These are phyloP conservation scores for Ascomycota sp. DNA, from an alignment of 2,329 filamentous ascomycete genomes.

Conservation along the genomic window DNA sequence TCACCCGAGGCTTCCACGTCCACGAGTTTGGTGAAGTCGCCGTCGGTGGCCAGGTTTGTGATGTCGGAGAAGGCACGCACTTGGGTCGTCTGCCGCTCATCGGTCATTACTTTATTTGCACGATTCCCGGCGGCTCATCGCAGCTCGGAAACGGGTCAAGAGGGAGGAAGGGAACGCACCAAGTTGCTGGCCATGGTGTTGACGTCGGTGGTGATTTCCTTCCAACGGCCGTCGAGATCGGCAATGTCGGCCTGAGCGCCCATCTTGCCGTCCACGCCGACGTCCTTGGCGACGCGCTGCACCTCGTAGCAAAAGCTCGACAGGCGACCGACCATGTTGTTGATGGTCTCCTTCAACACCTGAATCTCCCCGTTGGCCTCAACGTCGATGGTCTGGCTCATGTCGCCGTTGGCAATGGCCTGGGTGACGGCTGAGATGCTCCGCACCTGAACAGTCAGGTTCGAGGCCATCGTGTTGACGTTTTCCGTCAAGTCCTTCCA, in stretches of 20 bases:
- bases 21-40: conserved; percentile 91
- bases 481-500: conserved; percentile 95
- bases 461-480: conserved; percentile 57
- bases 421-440: conserved; percentile 89
- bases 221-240: conserved; percentile 86
- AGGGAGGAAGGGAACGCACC: conserved; percentile 16
- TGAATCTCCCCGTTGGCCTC: conserved; percentile 89
- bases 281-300: conserved; percentile 86
- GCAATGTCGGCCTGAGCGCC: conserved; percentile 90
- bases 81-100: conserved; percentile 58
- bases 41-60: conserved; percentile 90
- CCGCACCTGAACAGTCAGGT: conserved; percentile 56
- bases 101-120: conserved; percentile 8
- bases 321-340: conserved; percentile 92
- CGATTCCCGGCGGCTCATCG: too few relatives aligned
- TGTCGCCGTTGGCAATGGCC: conserved; percentile 85
- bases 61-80: conserved; percentile 96
- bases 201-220: conserved; percentile 92
- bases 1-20: conserved; percentile 94
- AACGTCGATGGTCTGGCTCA: conserved; percentile 90
- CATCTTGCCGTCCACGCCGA: conserved; percentile 96
- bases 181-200: conserved; percentile 71
- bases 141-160: too few relatives aligned
- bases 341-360: conserved; percentile 87
- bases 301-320: conserved; percentile 94